These are phyloP conservation scores for Globisporangium parvum DNA, from an alignment of 352 stramenopile genomes.

Conservation along the genomic window DNA sequence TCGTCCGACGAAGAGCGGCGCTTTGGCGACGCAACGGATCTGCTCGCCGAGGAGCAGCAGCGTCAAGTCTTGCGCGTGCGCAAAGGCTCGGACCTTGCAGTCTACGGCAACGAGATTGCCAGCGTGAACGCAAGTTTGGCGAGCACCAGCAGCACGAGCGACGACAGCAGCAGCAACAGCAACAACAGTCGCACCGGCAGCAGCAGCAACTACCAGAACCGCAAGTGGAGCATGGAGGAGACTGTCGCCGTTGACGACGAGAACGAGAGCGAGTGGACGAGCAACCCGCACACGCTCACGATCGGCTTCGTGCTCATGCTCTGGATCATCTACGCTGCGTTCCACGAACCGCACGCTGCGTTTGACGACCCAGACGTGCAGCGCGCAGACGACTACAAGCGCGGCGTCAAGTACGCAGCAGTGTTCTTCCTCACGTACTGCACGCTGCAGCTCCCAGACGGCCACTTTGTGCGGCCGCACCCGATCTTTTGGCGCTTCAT, in stretches of 20 bases:
- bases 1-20: constrained; percentile 12
- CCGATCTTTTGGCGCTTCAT: constrained; percentile 89
- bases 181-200: not conserved
- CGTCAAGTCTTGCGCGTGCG: constrained; percentile 54
- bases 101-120: constrained; percentile 44
- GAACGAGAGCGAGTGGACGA: constrained; percentile 75
- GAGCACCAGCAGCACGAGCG: constrained; percentile 28
- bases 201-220: constrained; percentile 69
- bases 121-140: constrained; percentile 36
- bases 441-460: constrained; percentile 78
- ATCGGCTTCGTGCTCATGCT: constrained; percentile 72
- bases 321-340: constrained; percentile 83
- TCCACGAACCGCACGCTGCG: constrained; percentile 41
- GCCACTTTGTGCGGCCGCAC: constrained; percentile 85
- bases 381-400: constrained; percentile 47
- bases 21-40: constrained; percentile 13
- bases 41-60: constrained; percentile 34
- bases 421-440: constrained; percentile 88
- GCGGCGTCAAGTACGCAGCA: constrained; percentile 70
- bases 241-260: constrained; percentile 67
- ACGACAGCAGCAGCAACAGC: constrained; percentile 15
- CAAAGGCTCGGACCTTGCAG: constrained; percentile 51
- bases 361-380: constrained; percentile 34
- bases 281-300: constrained; percentile 80
- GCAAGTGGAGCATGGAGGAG: constrained; percentile 83